phyloP scores from a whole-genome alignment of 352 stramenopile genomes.

The Globisporangium spiculum region DNA sequence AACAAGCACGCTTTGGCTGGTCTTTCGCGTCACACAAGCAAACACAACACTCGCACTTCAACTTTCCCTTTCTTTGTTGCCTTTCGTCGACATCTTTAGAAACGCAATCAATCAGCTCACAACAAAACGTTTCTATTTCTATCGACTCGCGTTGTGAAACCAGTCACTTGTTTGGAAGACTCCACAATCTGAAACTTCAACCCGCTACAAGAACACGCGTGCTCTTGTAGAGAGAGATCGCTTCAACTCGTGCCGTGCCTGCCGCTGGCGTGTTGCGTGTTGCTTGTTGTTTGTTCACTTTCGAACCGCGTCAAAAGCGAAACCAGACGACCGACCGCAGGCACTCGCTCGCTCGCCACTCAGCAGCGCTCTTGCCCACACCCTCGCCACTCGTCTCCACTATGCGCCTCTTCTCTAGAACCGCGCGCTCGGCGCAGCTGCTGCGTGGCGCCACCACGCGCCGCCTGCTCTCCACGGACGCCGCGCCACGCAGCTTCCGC shows the following conservation, averaged over 20 bases:
- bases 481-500: conserved; percentile 49
- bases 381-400: background rate
- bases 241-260: conserved; percentile 7
- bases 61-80: conserved; percentile 1
- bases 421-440: conserved; percentile 14
- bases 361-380: too few relatives aligned
- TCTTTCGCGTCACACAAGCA: too few relatives aligned
- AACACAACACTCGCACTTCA: background rate
- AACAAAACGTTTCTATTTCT: background rate
- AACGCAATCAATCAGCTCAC: background rate
- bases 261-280: background rate
- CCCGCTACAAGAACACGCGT: conserved; percentile 15
- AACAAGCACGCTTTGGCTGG: too few relatives aligned
- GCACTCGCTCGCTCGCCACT: background rate
- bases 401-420: conserved; percentile 17
- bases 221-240: conserved; percentile 10
- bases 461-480: conserved; percentile 28
- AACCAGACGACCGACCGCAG: background rate
- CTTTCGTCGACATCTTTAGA: conserved; percentile 10
- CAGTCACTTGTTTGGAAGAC: conserved; percentile 8
- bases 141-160: background rate
- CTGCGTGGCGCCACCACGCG: conserved; percentile 9
- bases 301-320: background rate
- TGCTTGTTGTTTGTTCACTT: background rate
- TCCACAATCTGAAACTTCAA: conserved; percentile 12